Conservation (phyloP, 371 early-diverging fungal species). For the Globomyces sp. region DNA sequence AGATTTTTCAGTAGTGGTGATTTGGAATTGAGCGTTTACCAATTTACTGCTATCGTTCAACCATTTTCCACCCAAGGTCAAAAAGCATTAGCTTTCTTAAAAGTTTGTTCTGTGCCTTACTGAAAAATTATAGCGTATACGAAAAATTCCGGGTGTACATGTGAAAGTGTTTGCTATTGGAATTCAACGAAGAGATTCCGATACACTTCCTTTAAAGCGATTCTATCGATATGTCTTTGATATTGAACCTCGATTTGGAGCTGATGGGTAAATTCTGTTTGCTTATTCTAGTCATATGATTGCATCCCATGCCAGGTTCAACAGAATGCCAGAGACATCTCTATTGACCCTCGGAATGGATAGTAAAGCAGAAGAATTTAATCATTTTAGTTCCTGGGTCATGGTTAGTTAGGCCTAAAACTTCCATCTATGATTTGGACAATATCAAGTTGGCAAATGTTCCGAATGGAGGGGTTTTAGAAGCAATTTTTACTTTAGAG, state of each 20-base stretch:
- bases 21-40: slow-evolving; percentile 25
- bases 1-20: neutral
- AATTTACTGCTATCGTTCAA: slow-evolving; percentile 68
- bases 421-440: slow-evolving; percentile 86
- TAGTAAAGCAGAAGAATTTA: slow-evolving; percentile 28
- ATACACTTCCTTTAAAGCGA: slow-evolving; percentile 71
- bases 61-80: slow-evolving; percentile 76
- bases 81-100: slow-evolving; percentile 67
- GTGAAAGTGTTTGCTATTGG: neutral
- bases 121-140: neutral
- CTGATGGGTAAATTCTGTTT: slow-evolving; percentile 36
- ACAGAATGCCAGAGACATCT: slow-evolving; percentile 69
- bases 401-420: slow-evolving; percentile 84
- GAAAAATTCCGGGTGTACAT: neutral
- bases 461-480: slow-evolving; percentile 49
- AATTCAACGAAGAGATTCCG: slow-evolving; percentile 23
- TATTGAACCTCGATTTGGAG: slow-evolving; percentile 61
- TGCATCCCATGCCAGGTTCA: slow-evolving; percentile 64
- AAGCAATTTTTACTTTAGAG: slow-evolving; percentile 77
- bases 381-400: slow-evolving; percentile 45
- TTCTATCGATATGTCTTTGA: slow-evolving; percentile 88
- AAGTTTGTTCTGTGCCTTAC: slow-evolving; percentile 23
- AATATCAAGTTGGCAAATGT: slow-evolving; percentile 68
- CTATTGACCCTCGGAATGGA: slow-evolving; percentile 87
- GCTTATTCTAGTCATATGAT: slow-evolving; percentile 31